A percentile compares a stretch with the other conserved stretches of the same genome.
Evolutionary conservation across 1,139 yeast species (phyloP).

Genomic region (Kodamaea arcana): DNA sequence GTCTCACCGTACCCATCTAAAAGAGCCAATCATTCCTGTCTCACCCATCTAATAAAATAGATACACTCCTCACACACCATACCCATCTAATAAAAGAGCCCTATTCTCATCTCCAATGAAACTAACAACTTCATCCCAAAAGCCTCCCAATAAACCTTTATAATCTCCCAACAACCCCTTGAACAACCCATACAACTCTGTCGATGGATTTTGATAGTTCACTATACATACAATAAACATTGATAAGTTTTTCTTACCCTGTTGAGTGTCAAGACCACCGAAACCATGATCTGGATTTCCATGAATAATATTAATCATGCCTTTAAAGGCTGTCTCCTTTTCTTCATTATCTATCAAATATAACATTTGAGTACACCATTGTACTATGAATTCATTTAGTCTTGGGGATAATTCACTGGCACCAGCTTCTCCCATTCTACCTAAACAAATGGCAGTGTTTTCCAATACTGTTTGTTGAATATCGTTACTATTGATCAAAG

Average conservation of each 20-base stretch:
- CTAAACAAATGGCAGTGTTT: slow-evolving; percentile 88
- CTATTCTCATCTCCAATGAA: slow-evolving; percentile 32
- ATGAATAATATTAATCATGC: slow-evolving; percentile 65
- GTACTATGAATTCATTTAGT: slow-evolving; percentile 50
- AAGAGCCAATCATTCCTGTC: no score
- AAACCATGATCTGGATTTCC: slow-evolving; percentile 63
- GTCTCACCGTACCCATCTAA: no score
- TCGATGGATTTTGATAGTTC: slow-evolving; percentile 51
- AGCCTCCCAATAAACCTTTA: slow-evolving; percentile 44
- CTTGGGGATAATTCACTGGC: slow-evolving; percentile 53
- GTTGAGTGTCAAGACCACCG: slow-evolving; percentile 43
- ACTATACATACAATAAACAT: slow-evolving; percentile 64
- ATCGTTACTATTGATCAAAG: slow-evolving; percentile 56
- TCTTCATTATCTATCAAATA: slow-evolving; percentile 72
- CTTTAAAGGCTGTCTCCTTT: slow-evolving; percentile 74
- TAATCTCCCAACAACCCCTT: slow-evolving; percentile 44
- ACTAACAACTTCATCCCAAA: slow-evolving; percentile 29
- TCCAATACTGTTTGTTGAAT: slow-evolving; percentile 68
- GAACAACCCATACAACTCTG: slow-evolving; percentile 41
- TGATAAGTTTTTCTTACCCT: slow-evolving; percentile 47
- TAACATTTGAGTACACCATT: slow-evolving; percentile 67
- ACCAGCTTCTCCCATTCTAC: slow-evolving; percentile 64
- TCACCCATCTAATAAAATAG: no score
- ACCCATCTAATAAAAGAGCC: slow-evolving; percentile 18
- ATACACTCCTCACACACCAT: slow-evolving; percentile 10